phyloP scores from a whole-genome alignment of 2,329 filamentous ascomycete genomes.

The Fonsecaea multimorphosa region DNA sequence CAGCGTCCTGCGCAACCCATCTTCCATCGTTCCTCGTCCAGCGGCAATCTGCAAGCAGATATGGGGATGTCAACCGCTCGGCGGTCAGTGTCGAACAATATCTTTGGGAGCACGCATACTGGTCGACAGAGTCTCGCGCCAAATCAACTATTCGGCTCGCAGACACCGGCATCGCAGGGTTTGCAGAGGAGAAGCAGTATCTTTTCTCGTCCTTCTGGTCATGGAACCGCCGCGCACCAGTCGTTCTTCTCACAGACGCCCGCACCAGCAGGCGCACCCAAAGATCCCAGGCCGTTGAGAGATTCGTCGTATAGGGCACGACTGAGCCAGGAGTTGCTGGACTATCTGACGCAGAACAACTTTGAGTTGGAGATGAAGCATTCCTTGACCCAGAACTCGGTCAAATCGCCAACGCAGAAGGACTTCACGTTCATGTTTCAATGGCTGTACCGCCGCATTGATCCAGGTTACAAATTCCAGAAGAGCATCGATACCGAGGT shows the following conservation, averaged over 20 bases:
- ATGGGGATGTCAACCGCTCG: slow-evolving; percentile 82
- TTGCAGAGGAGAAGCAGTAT: slow-evolving; percentile 79
- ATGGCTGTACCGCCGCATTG: slow-evolving; percentile 95
- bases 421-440: slow-evolving; percentile 99
- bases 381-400: slow-evolving; percentile 83
- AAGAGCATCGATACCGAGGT: slow-evolving; percentile 97
- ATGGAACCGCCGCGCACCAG: slow-evolving; percentile 75
- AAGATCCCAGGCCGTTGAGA: slow-evolving; percentile 84
- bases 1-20: slow-evolving; percentile 83
- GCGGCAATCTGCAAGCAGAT: slow-evolving; percentile 78
- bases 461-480: slow-evolving; percentile 89
- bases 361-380: slow-evolving; percentile 99
- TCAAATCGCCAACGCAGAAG: slow-evolving; percentile 95
- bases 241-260: slow-evolving; percentile 94
- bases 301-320: slow-evolving; percentile 79
- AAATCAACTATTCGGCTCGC: slow-evolving; percentile 58
- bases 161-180: slow-evolving; percentile 59
- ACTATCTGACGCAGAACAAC: slow-evolving; percentile 90
- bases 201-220: slow-evolving; percentile 72
- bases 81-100: slow-evolving; percentile 75
- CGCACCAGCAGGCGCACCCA: slow-evolving; percentile 77
- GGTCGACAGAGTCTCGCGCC: slow-evolving; percentile 77
- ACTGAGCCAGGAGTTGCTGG: slow-evolving; percentile 86
- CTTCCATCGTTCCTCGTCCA: slow-evolving; percentile 84
- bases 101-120: slow-evolving; percentile 62